phyloP scores from a whole-genome alignment of 495 filamentous ascomycete species.

The Neurospora sublineolata region DNA sequence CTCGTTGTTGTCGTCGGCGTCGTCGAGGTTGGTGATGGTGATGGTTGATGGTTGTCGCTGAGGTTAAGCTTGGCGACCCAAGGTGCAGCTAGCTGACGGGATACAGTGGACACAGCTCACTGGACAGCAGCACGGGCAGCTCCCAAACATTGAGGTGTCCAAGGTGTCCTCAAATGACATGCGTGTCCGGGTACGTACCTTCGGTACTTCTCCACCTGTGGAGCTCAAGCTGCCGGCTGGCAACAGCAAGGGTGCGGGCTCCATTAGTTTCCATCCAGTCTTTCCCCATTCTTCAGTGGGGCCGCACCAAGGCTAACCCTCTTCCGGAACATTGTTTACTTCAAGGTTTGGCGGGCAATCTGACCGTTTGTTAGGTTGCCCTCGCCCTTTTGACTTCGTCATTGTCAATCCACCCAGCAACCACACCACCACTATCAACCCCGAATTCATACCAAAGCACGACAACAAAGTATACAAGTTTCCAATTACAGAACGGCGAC shows the following conservation, averaged over 20 bases:
- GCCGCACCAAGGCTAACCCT: constrained; percentile 6
- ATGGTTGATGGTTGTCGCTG: background rate
- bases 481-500: background rate
- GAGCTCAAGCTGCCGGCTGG: background rate
- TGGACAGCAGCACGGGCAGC: background rate
- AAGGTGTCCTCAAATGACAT: constrained; percentile 17
- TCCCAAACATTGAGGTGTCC: background rate
- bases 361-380: constrained; percentile 1
- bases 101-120: background rate
- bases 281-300: background rate
- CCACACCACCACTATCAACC: background rate
- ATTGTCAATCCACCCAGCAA: background rate
- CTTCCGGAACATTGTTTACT: constrained; percentile 27
- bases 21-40: constrained; percentile 4
- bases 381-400: background rate
- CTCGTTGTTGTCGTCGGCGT: constrained; percentile 5
- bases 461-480: background rate
- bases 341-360: background rate
- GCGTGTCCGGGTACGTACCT: background rate
- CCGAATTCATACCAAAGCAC: background rate
- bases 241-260: background rate
- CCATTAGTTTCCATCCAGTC: background rate
- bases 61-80: background rate
- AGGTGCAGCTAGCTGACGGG: background rate
- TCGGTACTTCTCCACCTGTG: background rate